Evolutionary conservation across 768 basidiomycete genomes (phyloP), one percentile per base, ranked within the genome.

Genomic region (Lentinula detonsa): DNA sequence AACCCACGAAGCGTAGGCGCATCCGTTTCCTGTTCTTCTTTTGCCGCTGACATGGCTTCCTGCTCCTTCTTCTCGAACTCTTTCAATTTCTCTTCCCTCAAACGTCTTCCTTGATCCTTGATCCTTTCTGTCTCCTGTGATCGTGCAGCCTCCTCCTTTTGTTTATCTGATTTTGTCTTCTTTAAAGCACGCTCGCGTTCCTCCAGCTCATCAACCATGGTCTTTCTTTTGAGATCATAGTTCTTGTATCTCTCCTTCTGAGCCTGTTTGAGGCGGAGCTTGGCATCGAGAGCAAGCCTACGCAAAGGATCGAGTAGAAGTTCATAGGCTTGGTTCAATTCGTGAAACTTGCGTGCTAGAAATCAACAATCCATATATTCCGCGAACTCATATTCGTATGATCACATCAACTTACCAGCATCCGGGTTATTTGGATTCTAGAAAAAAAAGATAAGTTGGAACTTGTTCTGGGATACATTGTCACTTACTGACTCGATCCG

Each of bases 381-480:
- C 4, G 28, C 13, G 11, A 49, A 39, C 11, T 37, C 51, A 35
- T 28, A 23, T 5, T n/a, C 13, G 23, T 28, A 4, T 6, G 55
- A 18, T 16, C 43, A 21, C 3, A 18, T 9, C 33, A 15, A 66
- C 76, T 59, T 59, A 85, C 88, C 85, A 72, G 91, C 91, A 74
- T 91, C 81, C 42, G 90, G 87, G 68, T 91, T 89, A 62, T 90
- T 84, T 35, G 85, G 85, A 64, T 92, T 91, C 89, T 92, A 71
- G 4, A 65, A 63, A 21, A 57, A 65, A 65, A 56, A 42, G 64
- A n/a, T 68, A 66, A 39, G n/a, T 57, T 18, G 31, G 52, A 35
- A 62, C 64, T 50, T 63, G 39, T 56, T 63, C 65, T 34, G 49
- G 51, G 62, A 66, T 62, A 8, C 11, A 56, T 45, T 28, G 65